These are phyloP conservation scores for Sclerotinia spermophila DNA, from an alignment of 2,329 filamentous ascomycete genomes.

Conservation along the genomic window DNA sequence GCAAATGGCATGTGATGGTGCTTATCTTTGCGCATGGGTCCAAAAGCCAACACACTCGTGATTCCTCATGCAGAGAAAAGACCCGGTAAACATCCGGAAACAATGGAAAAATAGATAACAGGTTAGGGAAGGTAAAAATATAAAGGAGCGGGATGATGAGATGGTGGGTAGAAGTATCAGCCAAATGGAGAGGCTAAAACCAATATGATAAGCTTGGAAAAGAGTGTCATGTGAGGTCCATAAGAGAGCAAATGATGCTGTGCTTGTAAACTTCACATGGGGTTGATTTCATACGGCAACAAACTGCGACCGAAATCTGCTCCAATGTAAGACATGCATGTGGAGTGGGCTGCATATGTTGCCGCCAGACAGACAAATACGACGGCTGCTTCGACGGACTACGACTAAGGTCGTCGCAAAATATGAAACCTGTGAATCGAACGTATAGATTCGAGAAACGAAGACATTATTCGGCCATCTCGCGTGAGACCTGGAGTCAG, in stretches of 20 bases:
- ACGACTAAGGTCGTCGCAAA: neutral
- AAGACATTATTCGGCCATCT: neutral
- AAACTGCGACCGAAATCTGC: neutral
- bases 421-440: neutral
- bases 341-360: neutral
- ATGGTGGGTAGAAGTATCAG: conserved; percentile 7
- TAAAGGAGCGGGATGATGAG: neutral
- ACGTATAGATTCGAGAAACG: neutral
- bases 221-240: neutral
- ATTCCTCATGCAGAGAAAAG: conserved; percentile 6
- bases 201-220: neutral
- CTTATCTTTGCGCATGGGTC: conserved; percentile 18
- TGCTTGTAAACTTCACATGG: conserved; percentile 1
- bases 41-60: conserved; percentile 7
- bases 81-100: neutral
- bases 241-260: conserved; percentile 12
- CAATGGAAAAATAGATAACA: neutral
- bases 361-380: neutral
- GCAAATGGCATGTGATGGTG: conserved; percentile 18
- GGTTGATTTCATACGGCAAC: neutral
- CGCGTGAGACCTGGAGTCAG: neutral
- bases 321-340: neutral
- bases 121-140: neutral
- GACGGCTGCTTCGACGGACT: neutral
- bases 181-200: neutral